Evolutionary conservation across 2,329 filamentous ascomycete genomes (phyloP).

Genomic region (Fusarium haematococcum): DNA sequence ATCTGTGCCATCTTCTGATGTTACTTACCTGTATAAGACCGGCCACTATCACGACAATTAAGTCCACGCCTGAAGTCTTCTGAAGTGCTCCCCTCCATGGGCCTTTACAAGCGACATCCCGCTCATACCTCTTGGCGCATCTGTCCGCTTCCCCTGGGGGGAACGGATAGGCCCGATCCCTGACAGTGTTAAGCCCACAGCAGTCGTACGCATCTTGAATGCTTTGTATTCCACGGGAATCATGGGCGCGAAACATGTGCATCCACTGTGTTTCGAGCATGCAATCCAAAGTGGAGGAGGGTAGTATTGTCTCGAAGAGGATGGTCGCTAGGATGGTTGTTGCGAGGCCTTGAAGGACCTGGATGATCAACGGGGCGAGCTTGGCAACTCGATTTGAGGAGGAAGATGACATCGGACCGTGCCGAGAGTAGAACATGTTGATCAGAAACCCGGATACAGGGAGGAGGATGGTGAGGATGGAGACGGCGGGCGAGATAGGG

Average conservation of each 20-base stretch:
- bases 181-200: slow-evolving; percentile 70
- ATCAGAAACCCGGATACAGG: slow-evolving; percentile 55
- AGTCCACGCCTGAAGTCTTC: slow-evolving; percentile 64
- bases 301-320: slow-evolving; percentile 50
- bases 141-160: slow-evolving; percentile 45
- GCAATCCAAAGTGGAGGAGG: slow-evolving; percentile 58
- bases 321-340: slow-evolving; percentile 59
- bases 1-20: neutral
- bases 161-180: slow-evolving; percentile 75
- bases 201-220: slow-evolving; percentile 76
- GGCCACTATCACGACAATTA: slow-evolving; percentile 65
- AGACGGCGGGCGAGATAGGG: slow-evolving; percentile 51
- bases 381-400: slow-evolving; percentile 34
- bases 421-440: slow-evolving; percentile 49
- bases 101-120: slow-evolving; percentile 60
- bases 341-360: slow-evolving; percentile 57
- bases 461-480: slow-evolving; percentile 54
- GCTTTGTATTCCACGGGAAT: slow-evolving; percentile 61
- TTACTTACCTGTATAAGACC: slow-evolving; percentile 66
- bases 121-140: slow-evolving; percentile 61
- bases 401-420: slow-evolving; percentile 43
- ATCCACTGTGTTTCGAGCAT: slow-evolving; percentile 68
- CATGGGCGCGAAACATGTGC: slow-evolving; percentile 62
- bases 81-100: slow-evolving; percentile 69
- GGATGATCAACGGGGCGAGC: slow-evolving; percentile 51